Evolutionary conservation across 306 rosid genomes (phyloP), one percentile per base, ranked within the genome.

Genomic region (Gastrolobium bilobum): DNA sequence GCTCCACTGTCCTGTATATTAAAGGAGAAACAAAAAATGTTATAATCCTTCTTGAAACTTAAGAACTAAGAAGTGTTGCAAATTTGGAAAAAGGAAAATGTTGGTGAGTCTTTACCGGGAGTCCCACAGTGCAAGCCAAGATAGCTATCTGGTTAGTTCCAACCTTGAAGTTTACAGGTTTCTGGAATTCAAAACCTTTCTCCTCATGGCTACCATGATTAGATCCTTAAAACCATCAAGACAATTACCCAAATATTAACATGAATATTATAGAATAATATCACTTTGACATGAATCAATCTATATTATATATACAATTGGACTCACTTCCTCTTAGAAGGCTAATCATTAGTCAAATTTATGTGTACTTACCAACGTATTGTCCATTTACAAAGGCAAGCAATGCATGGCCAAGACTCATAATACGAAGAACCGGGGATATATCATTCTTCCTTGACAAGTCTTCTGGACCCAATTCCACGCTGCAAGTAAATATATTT

Each of bases 1-100:
- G 99, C 96, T 84, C 98, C 99, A 76, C 96, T 91, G 66, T 96
- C 97, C 98, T 96, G 83, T 57, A 77, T 38, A 73, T 71, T 39
- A 34, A 44, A 80, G 46, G 15, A 33, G 52, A 52, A 52, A 42
- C 20, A 77, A 42, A 1, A 58, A 10, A n/a, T n/a, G 26, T 20
- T 20, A 20, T 20, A 20, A 20, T 71, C n/a, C 31, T 64, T 26
- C n/a, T 20, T 59, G 35, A 33, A 46, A 70, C 37, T 43, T 30
- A 53, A 30, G 9, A 80, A 63, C 40, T 10, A 35, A n/a, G 15
- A 63, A 57, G 42, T 64, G 51, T 8, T 74, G n/a, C 4, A 38
- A 58, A 52, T 38, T 53, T 10, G 4, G 31, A 38, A 75, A 7
- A 75, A 62, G 77, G 34, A 58, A 57, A 10, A 56, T 54, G 74